Conservation (phyloP, 768 basidiomycete species). For the Daedaleopsis nitida region DNA sequence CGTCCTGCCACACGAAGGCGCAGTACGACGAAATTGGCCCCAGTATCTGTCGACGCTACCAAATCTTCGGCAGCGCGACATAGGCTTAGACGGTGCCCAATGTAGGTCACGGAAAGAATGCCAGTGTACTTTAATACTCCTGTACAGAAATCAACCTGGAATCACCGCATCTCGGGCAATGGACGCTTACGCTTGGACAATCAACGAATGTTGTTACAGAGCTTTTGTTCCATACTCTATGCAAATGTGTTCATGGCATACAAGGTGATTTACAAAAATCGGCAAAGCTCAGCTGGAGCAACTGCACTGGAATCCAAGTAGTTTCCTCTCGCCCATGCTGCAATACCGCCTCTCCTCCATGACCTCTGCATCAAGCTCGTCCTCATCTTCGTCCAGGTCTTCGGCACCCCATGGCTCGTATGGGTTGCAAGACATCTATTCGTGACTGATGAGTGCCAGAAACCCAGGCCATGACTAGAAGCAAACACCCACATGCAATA, state of each 20-base stretch:
- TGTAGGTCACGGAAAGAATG: constrained; percentile 14
- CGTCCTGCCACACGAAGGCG: constrained; percentile 90
- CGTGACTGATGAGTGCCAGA: not conserved
- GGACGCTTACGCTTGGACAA: not conserved
- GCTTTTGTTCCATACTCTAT: not conserved
- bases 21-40: constrained; percentile 95
- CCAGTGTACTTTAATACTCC: constrained; percentile 19
- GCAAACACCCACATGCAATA: constrained; percentile 65
- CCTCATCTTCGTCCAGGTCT: constrained; percentile 44
- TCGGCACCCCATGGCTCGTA: constrained; percentile 90
- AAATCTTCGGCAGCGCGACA: constrained; percentile 90
- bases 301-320: constrained; percentile 93
- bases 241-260: not conserved
- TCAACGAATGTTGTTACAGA: not conserved
- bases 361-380: constrained; percentile 56
- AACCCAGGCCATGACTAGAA: not conserved
- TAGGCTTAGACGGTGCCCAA: constrained; percentile 34
- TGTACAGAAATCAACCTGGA: not conserved
- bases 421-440: constrained; percentile 83
- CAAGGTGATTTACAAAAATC: not conserved
- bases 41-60: constrained; percentile 89
- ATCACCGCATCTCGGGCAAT: not conserved
- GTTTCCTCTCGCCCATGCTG: constrained; percentile 68
- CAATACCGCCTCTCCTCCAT: constrained; percentile 77
- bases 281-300: constrained; percentile 71